A percentile compares a stretch with the other conserved stretches of the same genome.
Evolutionary conservation across 768 basidiomycete species (phyloP).

Genomic region (Clavulina sp.): DNA sequence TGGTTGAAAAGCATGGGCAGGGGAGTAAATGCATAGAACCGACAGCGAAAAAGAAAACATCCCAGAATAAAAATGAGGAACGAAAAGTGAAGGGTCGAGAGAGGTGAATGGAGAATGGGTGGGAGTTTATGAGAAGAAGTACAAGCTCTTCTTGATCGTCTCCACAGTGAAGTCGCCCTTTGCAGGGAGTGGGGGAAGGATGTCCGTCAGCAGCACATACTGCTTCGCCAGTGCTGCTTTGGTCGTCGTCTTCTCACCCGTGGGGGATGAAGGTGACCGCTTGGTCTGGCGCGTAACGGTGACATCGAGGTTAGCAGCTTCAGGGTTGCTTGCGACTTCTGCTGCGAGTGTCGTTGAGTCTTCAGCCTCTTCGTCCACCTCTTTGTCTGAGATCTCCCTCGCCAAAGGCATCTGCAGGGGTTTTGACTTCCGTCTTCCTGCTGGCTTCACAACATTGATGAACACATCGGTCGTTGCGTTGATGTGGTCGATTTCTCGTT

Average conservation of each 20-base stretch:
- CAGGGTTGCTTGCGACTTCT: neutral
- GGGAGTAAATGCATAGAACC: neutral
- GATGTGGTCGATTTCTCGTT: conserved; percentile 5
- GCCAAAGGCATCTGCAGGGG: conserved; percentile 10
- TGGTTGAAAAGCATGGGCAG: neutral
- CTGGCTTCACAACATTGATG: conserved; percentile 5
- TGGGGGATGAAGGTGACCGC: neutral
- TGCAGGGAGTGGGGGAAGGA: conserved; percentile 66
- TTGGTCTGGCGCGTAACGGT: no score
- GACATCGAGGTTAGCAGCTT: neutral
- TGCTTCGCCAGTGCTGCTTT: conserved; percentile 11
- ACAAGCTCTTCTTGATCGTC: conserved; percentile 60
- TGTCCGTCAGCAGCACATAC: conserved; percentile 54
- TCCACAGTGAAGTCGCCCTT: conserved; percentile 78
- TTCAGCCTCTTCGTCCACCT: neutral
- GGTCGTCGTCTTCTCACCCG: conserved; percentile 10
- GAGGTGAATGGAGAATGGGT: neutral
- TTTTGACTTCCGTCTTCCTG: conserved; percentile 9
- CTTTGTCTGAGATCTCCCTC: neutral
- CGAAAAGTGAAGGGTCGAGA: neutral
- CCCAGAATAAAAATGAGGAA: neutral
- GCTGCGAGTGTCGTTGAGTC: neutral
- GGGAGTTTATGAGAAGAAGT: conserved; percentile 73
- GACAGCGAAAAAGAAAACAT: neutral
- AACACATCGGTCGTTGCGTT: conserved; percentile 1